Base-by-base conservation (phyloP, 768 basidiomycete genomes). In the Rhodotorula paludigena region DNA sequence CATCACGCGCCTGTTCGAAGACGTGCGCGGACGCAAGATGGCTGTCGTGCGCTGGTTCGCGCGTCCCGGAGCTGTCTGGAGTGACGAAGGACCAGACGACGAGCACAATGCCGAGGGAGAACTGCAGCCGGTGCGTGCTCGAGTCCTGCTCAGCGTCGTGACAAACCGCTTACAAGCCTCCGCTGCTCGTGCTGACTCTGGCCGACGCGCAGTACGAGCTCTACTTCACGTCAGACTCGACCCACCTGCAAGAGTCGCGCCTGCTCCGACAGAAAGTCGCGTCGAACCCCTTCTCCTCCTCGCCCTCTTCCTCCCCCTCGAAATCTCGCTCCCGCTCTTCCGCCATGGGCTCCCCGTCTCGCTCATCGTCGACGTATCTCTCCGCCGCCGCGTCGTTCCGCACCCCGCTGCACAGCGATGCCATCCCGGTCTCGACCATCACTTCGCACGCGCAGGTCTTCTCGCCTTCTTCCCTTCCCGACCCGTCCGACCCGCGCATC, bases 171-270 rank as follows among this genome's bases (percentile, higher is more conserved):
- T 30, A 49, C 33, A 20, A 1, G 18, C 18, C 23, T 49, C 33
- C 28, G 41, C 25, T 36, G 9, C 30, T 33, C 55, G 32, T n/a
- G 10, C 18, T 25, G 59, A 11, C 33, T 30, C 16, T 16, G 51
- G 5, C 51, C 7, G 6, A 38, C 48, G n/a, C 8, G 14, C 64
- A 73, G 72, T 66, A 65, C 56, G 72, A 73, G 38, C 52, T 73
- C 14, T 73, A 73, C 42, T 73, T 71, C 57, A 65, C 72, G 5
- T 32, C 57, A 51, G 72, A 73, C 49, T 73, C 72, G 60, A 64
- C 62, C 0, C 53, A 63, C 36, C 54, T 69, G 9, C 20, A 45
- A 8, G 72, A 73, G 51, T 44, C 52, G 5, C 64, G 66, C 36
- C 33, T 48, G 7, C 23, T 68, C 28, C 44, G 66, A 25, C 8